A percentile compares a stretch with the other conserved stretches of the same genome.
Conservation (phyloP, 2,329 filamentous ascomycete genomes). For the Xylaria sp. region DNA sequence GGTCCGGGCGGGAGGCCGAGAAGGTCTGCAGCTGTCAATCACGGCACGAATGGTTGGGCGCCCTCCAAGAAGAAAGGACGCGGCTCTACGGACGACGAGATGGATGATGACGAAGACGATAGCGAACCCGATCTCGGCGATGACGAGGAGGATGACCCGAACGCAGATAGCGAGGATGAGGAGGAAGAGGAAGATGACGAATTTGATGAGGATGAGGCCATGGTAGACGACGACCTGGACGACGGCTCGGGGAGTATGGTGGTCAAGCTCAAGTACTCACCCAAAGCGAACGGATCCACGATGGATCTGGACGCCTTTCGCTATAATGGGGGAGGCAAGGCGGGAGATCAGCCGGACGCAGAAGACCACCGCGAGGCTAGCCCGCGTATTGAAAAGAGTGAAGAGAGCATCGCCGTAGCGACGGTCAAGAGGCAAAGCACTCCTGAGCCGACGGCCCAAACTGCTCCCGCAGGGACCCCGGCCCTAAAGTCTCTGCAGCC, state of each 20-base stretch:
- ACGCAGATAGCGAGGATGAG: constrained; percentile 68
- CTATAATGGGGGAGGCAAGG: constrained; percentile 44
- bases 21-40: constrained; percentile 62
- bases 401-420: constrained; percentile 49
- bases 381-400: constrained; percentile 42
- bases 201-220: constrained; percentile 63
- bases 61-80: constrained; percentile 60
- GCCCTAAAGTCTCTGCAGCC: constrained; percentile 50
- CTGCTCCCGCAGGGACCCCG: constrained; percentile 41
- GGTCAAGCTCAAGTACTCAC: constrained; percentile 72
- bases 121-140: constrained; percentile 79
- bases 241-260: constrained; percentile 70
- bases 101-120: constrained; percentile 73
- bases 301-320: constrained; percentile 49
- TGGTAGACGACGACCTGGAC: constrained; percentile 64
- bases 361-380: constrained; percentile 22
- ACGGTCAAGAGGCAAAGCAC: constrained; percentile 46
- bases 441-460: constrained; percentile 37
- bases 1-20: constrained; percentile 62
- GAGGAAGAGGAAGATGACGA: constrained; percentile 59
- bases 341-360: constrained; percentile 39
- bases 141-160: constrained; percentile 74
- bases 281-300: constrained; percentile 52
- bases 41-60: constrained; percentile 63
- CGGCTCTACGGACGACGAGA: constrained; percentile 65